These are phyloP conservation scores for Bondarzewia mesenterica DNA, from an alignment of 1,284 basidiomycete genomes.

Conservation along the genomic window DNA sequence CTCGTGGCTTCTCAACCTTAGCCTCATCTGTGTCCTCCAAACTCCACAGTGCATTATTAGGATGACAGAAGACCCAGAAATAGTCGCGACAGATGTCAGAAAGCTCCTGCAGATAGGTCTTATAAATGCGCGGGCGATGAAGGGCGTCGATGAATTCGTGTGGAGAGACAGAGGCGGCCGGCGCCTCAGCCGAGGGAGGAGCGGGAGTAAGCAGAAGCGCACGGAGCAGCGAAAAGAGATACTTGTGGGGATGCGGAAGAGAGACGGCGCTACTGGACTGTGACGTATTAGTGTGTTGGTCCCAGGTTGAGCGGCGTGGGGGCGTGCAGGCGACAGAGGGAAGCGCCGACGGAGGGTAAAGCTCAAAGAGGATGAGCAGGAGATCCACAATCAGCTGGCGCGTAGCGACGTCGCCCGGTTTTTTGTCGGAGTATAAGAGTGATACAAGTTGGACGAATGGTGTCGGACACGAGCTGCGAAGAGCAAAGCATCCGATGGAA, in stretches of 20 bases:
- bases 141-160: conserved; percentile 87
- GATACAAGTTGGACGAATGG: conserved; percentile 81
- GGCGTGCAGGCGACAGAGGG: conserved; percentile 34
- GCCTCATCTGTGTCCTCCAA: conserved; percentile 75
- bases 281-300: conserved; percentile 26
- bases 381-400: conserved; percentile 89
- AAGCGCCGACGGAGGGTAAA: conserved; percentile 67
- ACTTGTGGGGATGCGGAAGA: conserved; percentile 65
- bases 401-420: conserved; percentile 87
- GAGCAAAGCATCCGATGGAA: conserved; percentile 73
- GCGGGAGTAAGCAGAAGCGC: conserved; percentile 68
- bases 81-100: conserved; percentile 90
- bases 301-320: conserved; percentile 49
- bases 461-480: conserved; percentile 76
- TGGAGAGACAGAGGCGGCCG: conserved; percentile 56
- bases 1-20: conserved; percentile 83
- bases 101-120: conserved; percentile 85
- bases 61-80: conserved; percentile 99
- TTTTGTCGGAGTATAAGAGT: conserved; percentile 93
- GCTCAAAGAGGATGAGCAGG: conserved; percentile 73
- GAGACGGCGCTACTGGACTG: conserved; percentile 38
- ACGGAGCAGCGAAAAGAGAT: conserved; percentile 61
- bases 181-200: conserved; percentile 62
- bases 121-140: conserved; percentile 82
- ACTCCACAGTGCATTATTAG: conserved; percentile 86